These are phyloP conservation scores for Scedosporium minutisporum DNA, from an alignment of 2,329 filamentous ascomycete species.

Conservation along the genomic window DNA sequence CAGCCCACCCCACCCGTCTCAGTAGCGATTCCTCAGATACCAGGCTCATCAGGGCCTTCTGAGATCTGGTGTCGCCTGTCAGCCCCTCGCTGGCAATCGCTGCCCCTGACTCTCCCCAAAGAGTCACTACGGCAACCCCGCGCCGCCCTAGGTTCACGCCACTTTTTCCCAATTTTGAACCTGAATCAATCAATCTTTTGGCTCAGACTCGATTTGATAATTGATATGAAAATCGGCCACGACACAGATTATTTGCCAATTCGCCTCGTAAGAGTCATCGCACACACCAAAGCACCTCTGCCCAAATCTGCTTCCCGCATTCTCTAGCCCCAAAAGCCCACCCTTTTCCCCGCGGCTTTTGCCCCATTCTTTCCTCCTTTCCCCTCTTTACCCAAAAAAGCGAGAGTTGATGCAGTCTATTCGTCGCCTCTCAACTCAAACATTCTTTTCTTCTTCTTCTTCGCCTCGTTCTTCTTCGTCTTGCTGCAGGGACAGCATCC, in stretches of 20 bases:
- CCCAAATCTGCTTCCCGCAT: not conserved
- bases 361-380: not conserved
- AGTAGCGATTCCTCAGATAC: not conserved
- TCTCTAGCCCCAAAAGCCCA: not conserved
- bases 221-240: not conserved
- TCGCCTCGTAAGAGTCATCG: conserved; percentile 1
- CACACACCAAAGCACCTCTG: not conserved
- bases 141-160: conserved; percentile 5
- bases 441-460: conserved; percentile 5
- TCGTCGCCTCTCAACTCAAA: not conserved
- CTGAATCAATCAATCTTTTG: not conserved
- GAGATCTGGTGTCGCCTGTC: not conserved
- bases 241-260: conserved; percentile 1
- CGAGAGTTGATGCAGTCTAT: conserved; percentile 5
- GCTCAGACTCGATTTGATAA: not conserved
- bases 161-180: not conserved
- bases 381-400: not conserved
- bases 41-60: not conserved
- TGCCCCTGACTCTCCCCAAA: not conserved
- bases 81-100: not conserved
- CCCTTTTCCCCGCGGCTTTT: not conserved
- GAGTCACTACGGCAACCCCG: conserved; percentile 6
- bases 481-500: conserved; percentile 5
- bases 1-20: not conserved
- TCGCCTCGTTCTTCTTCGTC: conserved; percentile 1